Evolutionary conservation across 495 filamentous ascomycete species (phyloP), one percentile per base, ranked within the genome.

Genomic region (Hypoxylon fuscum): DNA sequence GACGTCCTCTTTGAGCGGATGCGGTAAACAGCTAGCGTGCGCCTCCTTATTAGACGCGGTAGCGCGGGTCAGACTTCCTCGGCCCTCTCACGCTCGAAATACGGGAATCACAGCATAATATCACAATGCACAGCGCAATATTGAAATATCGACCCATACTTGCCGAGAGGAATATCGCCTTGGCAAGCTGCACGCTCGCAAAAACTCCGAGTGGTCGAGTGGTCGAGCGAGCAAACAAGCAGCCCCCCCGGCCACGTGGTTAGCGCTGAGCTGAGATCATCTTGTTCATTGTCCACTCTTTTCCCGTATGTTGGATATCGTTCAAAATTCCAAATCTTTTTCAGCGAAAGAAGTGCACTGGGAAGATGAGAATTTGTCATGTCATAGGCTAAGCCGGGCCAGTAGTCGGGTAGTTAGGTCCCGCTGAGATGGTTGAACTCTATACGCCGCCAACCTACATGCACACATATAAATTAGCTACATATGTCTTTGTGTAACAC

Each of bases 201-300:
- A 23, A 45, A 11, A 21, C n/a, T 20, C 20, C 41, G 23, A 27
- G 10, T 45, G 12, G 23, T 20, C 41, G 23, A 27, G 10, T 45
- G 12, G 23, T 20, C 10, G 10, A 45, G 15, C 3, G 5, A 20
- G 41, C 23, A 5, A 8, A 2, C 12, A n/a, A n/a, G n/a, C n/a
- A n/a, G n/a, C 25, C 4, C 25, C 35, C 41, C 23, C 14, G 15
- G 38, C 27, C 46, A 31, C 17, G 29, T 31, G 34, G 37, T 17
- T 53, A 53, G 57, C 15, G 48, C 47, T 29, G 45, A 34, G 56
- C 38, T 37, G 45, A 34, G 37, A 17, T 42, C 22, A 51, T 51
- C 29, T 29, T 18, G 20, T 27, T 27, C 25, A 27, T 27, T n/a
- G n/a, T n/a, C n/a, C n/a, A n/a, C n/a, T n/a, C n/a, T n/a, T n/a